These are phyloP conservation scores for Biscogniauxia marginata DNA, from an alignment of 2,329 filamentous ascomycete genomes.

Conservation along the genomic window DNA sequence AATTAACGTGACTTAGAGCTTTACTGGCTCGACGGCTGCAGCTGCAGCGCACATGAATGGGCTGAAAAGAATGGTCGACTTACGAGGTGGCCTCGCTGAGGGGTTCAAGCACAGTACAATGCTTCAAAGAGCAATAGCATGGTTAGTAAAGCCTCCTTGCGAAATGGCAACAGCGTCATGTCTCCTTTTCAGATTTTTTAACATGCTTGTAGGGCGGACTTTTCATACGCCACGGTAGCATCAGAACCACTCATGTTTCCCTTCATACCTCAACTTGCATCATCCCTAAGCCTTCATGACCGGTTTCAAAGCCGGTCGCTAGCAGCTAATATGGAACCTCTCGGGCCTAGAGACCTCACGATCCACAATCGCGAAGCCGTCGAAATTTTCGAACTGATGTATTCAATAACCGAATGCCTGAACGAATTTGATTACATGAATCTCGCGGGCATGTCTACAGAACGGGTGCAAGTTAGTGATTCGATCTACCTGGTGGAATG, in stretches of 20 bases:
- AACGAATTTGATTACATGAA: conserved; percentile 33
- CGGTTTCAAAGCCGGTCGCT: conserved; percentile 28
- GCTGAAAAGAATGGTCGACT: conserved; percentile 32
- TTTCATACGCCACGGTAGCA: conserved; percentile 33
- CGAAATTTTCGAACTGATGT: conserved; percentile 31
- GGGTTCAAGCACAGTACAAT: conserved; percentile 31
- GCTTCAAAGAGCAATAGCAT: conserved; percentile 33
- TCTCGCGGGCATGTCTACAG: conserved; percentile 26
- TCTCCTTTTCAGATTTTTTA: neutral
- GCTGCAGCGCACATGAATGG: conserved; percentile 34
- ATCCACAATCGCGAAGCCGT: conserved; percentile 28
- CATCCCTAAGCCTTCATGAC: conserved; percentile 28
- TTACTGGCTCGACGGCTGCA: conserved; percentile 30
- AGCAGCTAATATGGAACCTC: conserved; percentile 17
- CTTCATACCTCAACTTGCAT: conserved; percentile 30
- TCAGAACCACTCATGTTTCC: conserved; percentile 30
- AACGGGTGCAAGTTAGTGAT: conserved; percentile 32
- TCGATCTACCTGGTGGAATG: conserved; percentile 34
- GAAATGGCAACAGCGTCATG: neutral
- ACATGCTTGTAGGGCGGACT: conserved; percentile 30
- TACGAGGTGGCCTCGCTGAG: conserved; percentile 32
- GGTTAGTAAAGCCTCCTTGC: conserved; percentile 20
- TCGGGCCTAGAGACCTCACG: conserved; percentile 17
- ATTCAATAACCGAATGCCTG: conserved; percentile 29
- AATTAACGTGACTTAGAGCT: conserved; percentile 20